These are phyloP conservation scores for Zymoseptoria ardabiliae DNA, from an alignment of 2,329 filamentous ascomycete genomes.

Conservation along the genomic window DNA sequence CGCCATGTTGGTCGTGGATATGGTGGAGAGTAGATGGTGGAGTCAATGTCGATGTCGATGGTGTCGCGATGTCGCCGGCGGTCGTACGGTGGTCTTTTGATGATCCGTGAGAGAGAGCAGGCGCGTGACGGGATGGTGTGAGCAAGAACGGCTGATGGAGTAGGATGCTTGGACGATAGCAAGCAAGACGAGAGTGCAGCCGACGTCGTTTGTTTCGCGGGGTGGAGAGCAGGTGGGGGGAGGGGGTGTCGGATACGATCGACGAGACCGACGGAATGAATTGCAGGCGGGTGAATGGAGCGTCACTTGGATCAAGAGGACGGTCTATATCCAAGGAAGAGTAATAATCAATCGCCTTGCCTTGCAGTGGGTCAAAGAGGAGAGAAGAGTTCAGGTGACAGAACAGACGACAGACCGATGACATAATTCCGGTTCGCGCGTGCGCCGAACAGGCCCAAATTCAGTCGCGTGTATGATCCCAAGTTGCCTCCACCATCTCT, in stretches of 20 bases:
- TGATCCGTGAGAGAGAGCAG: not conserved
- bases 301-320: not conserved
- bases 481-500: not conserved
- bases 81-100: not conserved
- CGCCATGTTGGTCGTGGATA: slow-evolving; percentile 18
- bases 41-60: not conserved
- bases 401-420: not conserved
- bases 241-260: not conserved
- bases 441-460: not conserved
- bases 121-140: not conserved
- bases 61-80: not conserved
- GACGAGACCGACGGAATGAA: not conserved
- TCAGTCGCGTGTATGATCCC: not conserved
- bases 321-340: too few species aligned
- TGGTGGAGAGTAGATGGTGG: not conserved
- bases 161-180: not conserved
- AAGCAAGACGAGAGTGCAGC: not conserved
- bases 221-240: not conserved
- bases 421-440: not conserved
- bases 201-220: not conserved
- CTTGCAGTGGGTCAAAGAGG: too few species aligned
- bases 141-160: not conserved
- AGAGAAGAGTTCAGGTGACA: too few species aligned
- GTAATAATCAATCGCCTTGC: too few species aligned
- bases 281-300: not conserved